phyloP scores from a whole-genome alignment of 23 red algal genomes.

The Pyropia yezoensis region DNA sequence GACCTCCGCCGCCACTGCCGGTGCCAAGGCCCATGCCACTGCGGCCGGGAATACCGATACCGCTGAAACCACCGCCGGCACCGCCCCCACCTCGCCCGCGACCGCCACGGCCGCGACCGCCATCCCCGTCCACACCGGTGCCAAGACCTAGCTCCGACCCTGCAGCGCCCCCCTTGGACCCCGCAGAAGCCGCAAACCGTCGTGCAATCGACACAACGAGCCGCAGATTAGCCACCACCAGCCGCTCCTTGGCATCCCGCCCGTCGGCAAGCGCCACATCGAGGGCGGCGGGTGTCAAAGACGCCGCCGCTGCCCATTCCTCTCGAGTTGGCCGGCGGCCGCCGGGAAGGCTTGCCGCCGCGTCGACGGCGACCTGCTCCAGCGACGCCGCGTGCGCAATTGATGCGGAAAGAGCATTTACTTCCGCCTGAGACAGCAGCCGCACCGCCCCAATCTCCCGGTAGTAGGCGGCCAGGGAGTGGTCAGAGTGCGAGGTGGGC shows the following conservation, averaged over 20 bases:
- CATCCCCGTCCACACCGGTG: too few relatives aligned
- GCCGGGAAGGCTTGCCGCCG: too few relatives aligned
- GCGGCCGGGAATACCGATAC: too few relatives aligned
- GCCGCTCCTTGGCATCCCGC: slow-evolving; percentile 14
- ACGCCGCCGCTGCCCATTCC: slow-evolving; percentile 2
- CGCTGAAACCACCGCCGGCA: too few relatives aligned
- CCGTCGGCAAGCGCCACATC: slow-evolving; percentile 19
- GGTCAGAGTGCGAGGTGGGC: slow-evolving; percentile 1
- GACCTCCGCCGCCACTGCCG: too few relatives aligned
- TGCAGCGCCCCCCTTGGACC: background rate
- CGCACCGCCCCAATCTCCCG: slow-evolving; percentile 73
- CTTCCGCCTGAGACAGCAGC: slow-evolving; percentile 44
- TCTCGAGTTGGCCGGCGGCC: too few relatives aligned
- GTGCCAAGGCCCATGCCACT: too few relatives aligned
- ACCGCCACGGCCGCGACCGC: too few relatives aligned
- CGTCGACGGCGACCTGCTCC: too few relatives aligned
- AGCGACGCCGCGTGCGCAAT: slow-evolving; percentile 20
- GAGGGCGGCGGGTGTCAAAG: slow-evolving; percentile 1
- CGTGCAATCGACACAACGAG: slow-evolving; percentile 21
- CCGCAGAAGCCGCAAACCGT: background rate
- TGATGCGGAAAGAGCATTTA: slow-evolving; percentile 3
- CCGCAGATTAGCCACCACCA: slow-evolving; percentile 12
- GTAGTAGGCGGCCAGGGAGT: slow-evolving; percentile 50
- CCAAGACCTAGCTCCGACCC: too few relatives aligned
- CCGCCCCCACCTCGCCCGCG: too few relatives aligned